Conservation (phyloP, 495 filamentous ascomycete genomes). For the Usnea hakonensis region DNA sequence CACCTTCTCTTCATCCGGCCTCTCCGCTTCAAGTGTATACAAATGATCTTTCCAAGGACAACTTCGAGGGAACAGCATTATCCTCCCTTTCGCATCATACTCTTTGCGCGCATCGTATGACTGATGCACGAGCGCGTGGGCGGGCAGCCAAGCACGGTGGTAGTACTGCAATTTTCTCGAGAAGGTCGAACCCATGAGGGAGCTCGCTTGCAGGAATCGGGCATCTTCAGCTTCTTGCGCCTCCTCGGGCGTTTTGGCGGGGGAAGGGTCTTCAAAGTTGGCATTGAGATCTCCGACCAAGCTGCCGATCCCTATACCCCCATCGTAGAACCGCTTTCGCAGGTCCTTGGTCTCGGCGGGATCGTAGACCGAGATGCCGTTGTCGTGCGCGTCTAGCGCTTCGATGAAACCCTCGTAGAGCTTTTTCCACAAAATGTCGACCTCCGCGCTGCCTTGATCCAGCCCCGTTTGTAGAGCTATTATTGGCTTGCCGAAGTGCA, state of each 20-base stretch:
- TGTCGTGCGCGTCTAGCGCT: constrained; percentile 94
- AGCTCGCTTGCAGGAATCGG: constrained; percentile 66
- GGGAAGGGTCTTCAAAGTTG: constrained; percentile 31
- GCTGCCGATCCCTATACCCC: constrained; percentile 73
- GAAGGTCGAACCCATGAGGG: constrained; percentile 81
- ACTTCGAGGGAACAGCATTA: constrained; percentile 68
- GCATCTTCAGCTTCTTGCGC: constrained; percentile 67
- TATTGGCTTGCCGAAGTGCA: constrained; percentile 85
- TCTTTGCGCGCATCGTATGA: constrained; percentile 60
- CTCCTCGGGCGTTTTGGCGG: constrained; percentile 8
- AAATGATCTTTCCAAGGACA: constrained; percentile 96
- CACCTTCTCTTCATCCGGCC: constrained; percentile 41
- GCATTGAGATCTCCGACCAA: constrained; percentile 79
- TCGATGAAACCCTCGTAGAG: constrained; percentile 91
- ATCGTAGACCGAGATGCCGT: constrained; percentile 80
- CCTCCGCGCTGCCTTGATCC: constrained; percentile 53
- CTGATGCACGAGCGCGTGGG: constrained; percentile 63
- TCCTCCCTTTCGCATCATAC: constrained; percentile 63
- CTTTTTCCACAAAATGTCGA: constrained; percentile 73
- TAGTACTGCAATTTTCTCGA: constrained; percentile 65
- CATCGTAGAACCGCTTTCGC: constrained; percentile 70
- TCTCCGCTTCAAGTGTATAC: constrained; percentile 70
- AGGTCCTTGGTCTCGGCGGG: constrained; percentile 55
- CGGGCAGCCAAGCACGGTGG: constrained; percentile 74
- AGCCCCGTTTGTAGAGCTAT: constrained; percentile 62